phyloP scores from a whole-genome alignment of 176 grass and related monocot species.

The Oryza officinalis region DNA sequence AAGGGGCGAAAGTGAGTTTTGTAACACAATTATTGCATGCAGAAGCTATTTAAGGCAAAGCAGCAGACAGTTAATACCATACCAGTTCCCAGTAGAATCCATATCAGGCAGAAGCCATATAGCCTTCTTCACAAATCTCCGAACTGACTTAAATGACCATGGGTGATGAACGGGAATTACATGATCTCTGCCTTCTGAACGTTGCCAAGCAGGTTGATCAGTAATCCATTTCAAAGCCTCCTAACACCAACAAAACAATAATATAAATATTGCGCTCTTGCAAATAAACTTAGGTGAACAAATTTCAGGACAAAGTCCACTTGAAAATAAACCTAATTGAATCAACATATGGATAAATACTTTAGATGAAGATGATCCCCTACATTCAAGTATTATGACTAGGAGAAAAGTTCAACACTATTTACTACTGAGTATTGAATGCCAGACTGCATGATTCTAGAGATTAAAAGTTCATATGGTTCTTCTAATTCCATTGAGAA shows the following conservation, averaged over 20 bases:
- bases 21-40: neutral
- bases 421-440: slow-evolving; percentile 31
- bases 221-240: slow-evolving; percentile 95
- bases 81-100: slow-evolving; percentile 99
- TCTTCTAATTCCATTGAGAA: too few species aligned
- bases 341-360: slow-evolving; percentile 2
- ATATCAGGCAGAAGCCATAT: slow-evolving; percentile 99
- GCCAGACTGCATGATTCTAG: neutral
- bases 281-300: slow-evolving; percentile 25
- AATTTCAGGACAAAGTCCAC: slow-evolving; percentile 15
- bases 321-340: slow-evolving; percentile 28
- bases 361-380: neutral
- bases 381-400: neutral
- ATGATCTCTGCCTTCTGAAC: slow-evolving; percentile 96
- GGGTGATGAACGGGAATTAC: slow-evolving; percentile 96
- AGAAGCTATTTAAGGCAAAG: neutral
- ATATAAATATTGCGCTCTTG: slow-evolving; percentile 25
- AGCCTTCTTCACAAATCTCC: slow-evolving; percentile 87
- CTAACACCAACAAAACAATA: slow-evolving; percentile 45
- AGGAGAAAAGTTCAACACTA: neutral
- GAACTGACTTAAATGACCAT: slow-evolving; percentile 96
- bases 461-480: too few species aligned
- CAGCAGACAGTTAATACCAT: slow-evolving; percentile 6
- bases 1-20: slow-evolving; percentile 11
- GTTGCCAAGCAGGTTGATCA: slow-evolving; percentile 92